A percentile compares a stretch with the other conserved stretches of the same genome.
Evolutionary conservation across 1,284 basidiomycete genomes (phyloP).

Genomic region (Fistulinella cinereoalba): DNA sequence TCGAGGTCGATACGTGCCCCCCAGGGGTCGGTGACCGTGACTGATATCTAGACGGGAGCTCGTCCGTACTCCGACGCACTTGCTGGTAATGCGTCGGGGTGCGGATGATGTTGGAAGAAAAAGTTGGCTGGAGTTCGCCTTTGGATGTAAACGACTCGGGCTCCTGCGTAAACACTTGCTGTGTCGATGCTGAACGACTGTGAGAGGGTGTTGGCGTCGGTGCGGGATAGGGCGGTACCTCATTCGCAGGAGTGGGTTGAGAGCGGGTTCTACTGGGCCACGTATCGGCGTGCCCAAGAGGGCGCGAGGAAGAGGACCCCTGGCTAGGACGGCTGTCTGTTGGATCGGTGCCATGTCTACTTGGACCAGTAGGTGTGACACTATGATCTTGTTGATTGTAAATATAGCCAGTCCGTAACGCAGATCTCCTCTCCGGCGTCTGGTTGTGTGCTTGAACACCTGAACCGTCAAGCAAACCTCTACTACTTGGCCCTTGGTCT

Average conservation of each 20-base stretch:
- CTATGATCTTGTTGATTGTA: constrained; percentile 19
- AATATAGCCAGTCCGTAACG: constrained; percentile 14
- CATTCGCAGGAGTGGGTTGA: constrained; percentile 17
- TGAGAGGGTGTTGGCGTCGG: constrained; percentile 25
- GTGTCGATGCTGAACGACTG: constrained; percentile 17
- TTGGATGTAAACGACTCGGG: constrained; percentile 44
- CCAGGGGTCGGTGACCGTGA: constrained; percentile 25
- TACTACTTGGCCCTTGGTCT: constrained; percentile 19
- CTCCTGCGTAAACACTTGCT: constrained; percentile 22
- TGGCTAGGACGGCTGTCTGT: constrained; percentile 4
- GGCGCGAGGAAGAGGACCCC: constrained; percentile 18
- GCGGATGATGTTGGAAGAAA: constrained; percentile 61
- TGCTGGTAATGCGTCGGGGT: constrained; percentile 44
- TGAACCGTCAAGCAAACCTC: constrained; percentile 14
- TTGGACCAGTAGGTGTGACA: constrained; percentile 10
- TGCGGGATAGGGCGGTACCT: constrained; percentile 31
- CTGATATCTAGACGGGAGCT: constrained; percentile 12
- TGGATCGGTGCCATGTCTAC: constrained; percentile 22
- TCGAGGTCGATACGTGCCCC: too few relatives aligned
- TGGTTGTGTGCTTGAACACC: constrained; percentile 17
- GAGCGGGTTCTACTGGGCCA: constrained; percentile 18
- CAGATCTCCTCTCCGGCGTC: constrained; percentile 23
- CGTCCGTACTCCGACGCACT: constrained; percentile 22
- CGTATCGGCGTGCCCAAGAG: constrained; percentile 14
- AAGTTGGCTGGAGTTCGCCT: constrained; percentile 58